A percentile compares a stretch with the other conserved stretches of the same genome.
These are phyloP conservation scores for Malassezia sympodialis DNA, from an alignment of 1,284 basidiomycete genomes.

Conservation along the genomic window DNA sequence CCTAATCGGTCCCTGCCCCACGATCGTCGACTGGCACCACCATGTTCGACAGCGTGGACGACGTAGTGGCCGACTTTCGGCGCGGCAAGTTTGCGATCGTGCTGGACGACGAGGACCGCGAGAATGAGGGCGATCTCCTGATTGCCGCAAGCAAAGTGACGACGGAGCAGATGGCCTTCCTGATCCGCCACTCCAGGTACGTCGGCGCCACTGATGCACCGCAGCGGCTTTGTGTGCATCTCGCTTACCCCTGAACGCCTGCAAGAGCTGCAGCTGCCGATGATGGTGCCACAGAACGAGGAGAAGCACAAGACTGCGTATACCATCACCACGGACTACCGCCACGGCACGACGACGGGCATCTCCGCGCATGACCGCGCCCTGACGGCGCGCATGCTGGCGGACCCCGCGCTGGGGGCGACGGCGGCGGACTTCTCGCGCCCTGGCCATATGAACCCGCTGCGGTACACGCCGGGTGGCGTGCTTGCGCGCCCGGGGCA, in stretches of 20 bases:
- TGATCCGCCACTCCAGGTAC: conserved; percentile 67
- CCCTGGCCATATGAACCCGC: conserved; percentile 88
- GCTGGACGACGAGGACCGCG: conserved; percentile 45
- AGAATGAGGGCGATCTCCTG: conserved; percentile 47
- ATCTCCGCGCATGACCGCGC: conserved; percentile 93
- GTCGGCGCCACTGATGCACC: neutral
- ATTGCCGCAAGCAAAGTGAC: conserved; percentile 53
- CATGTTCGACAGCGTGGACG: conserved; percentile 36
- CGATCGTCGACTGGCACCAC: neutral
- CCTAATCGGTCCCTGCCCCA: neutral
- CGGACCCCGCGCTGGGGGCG: conserved; percentile 44
- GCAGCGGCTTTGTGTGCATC: conserved; percentile 87
- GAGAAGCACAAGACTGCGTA: conserved; percentile 90
- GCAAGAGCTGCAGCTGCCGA: conserved; percentile 70
- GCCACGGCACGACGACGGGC: conserved; percentile 83
- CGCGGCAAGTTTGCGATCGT: conserved; percentile 43
- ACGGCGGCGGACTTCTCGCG: conserved; percentile 65
- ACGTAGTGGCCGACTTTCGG: conserved; percentile 27
- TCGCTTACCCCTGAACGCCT: conserved; percentile 68
- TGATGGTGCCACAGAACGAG: conserved; percentile 85
- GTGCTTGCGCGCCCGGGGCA: conserved; percentile 77
- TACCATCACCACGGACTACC: conserved; percentile 90
- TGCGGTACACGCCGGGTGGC: conserved; percentile 76
- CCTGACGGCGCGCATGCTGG: conserved; percentile 71
- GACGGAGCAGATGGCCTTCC: conserved; percentile 97